Conservation (phyloP, 495 filamentous ascomycete genomes). For the Penicillium manginii region DNA sequence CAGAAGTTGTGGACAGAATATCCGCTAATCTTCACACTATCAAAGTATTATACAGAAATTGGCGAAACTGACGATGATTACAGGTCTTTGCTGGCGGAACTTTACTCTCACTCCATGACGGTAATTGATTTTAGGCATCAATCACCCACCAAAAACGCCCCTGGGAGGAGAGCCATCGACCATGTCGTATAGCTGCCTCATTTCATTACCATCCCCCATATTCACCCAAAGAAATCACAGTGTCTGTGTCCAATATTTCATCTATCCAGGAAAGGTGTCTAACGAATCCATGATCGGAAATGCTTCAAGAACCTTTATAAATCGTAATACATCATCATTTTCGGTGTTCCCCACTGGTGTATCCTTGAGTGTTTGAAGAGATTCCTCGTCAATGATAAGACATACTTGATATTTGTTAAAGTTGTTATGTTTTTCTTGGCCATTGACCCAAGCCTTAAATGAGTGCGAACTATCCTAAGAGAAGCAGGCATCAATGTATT, state of each 20-base stretch:
- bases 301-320: conserved; percentile 24
- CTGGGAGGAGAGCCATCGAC: conserved; percentile 1
- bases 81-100: no score
- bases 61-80: no score
- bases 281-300: conserved; percentile 18
- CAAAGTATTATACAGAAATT: no score
- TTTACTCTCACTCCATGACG: no score
- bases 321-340: conserved; percentile 10
- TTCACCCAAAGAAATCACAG: conserved; percentile 18
- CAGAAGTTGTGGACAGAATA: no score
- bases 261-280: conserved; percentile 23
- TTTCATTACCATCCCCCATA: conserved; percentile 16
- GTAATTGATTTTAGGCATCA: background rate
- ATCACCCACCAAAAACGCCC: conserved; percentile 1
- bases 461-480: conserved; percentile 17
- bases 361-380: conserved; percentile 14
- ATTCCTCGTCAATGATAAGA: conserved; percentile 21
- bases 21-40: no score
- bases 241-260: conserved; percentile 15
- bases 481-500: conserved; percentile 16
- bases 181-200: conserved; percentile 2
- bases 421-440: conserved; percentile 5
- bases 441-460: conserved; percentile 18
- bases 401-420: conserved; percentile 17
- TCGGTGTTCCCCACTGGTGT: conserved; percentile 10